phyloP scores from a whole-genome alignment of 495 filamentous ascomycete species.

The Tricharina praecox region DNA sequence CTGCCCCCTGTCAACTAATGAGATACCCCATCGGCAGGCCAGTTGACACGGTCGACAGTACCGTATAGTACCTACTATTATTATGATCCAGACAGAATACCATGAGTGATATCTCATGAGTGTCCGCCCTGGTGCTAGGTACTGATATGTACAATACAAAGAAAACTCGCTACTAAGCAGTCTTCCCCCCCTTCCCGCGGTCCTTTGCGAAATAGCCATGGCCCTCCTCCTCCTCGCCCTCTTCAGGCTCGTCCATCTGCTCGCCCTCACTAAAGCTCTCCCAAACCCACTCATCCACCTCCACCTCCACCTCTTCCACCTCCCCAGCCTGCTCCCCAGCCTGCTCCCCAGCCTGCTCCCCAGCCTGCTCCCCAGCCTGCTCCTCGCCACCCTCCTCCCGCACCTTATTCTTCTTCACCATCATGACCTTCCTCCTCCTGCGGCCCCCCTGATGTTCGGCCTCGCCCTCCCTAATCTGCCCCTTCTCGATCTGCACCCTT shows the following conservation, averaged over 20 bases:
- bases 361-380: conserved; percentile 7
- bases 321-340: conserved; percentile 10
- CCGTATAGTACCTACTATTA: too few relatives aligned
- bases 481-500: conserved; percentile 3
- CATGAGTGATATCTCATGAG: too few relatives aligned
- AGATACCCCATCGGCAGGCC: too few relatives aligned
- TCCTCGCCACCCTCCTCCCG: conserved; percentile 6
- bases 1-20: too few relatives aligned
- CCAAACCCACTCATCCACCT: conserved; percentile 11
- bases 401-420: conserved; percentile 10
- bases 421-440: conserved; percentile 11
- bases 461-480: conserved; percentile 1
- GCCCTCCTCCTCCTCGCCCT: not conserved
- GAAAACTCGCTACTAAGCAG: too few relatives aligned
- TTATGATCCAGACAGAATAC: too few relatives aligned
- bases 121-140: too few relatives aligned
- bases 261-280: conserved; percentile 4
- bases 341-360: conserved; percentile 11
- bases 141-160: too few relatives aligned
- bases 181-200: too few relatives aligned
- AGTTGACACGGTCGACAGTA: too few relatives aligned
- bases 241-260: conserved; percentile 4
- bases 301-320: conserved; percentile 6
- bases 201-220: not conserved
- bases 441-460: not conserved